phyloP scores from a whole-genome alignment of 305 asterid species.

The Nicotiana rustica region DNA sequence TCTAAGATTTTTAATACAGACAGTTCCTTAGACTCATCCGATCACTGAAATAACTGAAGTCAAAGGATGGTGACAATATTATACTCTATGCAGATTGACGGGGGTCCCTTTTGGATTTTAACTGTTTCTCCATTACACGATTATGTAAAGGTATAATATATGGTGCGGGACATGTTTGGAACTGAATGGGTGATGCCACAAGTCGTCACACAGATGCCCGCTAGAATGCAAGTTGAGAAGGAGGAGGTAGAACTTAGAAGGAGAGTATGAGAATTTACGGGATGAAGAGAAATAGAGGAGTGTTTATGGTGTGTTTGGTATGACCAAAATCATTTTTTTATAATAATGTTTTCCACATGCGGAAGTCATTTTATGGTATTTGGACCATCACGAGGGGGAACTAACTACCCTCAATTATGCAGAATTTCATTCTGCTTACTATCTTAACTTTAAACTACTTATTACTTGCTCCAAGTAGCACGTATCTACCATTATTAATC shows the following conservation, averaged over 20 bases:
- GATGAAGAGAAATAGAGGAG: not conserved
- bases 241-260: not conserved
- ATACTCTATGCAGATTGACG: not conserved
- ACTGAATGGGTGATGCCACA: not conserved
- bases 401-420: not conserved
- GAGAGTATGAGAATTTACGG: not conserved
- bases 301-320: not conserved
- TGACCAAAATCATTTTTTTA: not conserved
- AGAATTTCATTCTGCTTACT: not conserved
- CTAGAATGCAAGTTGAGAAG: not conserved
- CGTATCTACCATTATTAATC: not conserved
- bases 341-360: too few species aligned
- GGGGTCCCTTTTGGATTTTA: not conserved
- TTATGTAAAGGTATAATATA: slow-evolving; percentile 1
- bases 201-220: not conserved
- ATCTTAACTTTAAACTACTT: not conserved
- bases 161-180: not conserved
- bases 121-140: not conserved
- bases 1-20: not conserved
- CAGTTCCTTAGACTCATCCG: not conserved
- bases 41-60: not conserved
- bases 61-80: not conserved
- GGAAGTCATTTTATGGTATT: not conserved
- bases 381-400: not conserved
- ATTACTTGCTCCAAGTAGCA: not conserved